phyloP scores from a whole-genome alignment of 345 rosid genomes.

The Raphanus raphanistrum region DNA sequence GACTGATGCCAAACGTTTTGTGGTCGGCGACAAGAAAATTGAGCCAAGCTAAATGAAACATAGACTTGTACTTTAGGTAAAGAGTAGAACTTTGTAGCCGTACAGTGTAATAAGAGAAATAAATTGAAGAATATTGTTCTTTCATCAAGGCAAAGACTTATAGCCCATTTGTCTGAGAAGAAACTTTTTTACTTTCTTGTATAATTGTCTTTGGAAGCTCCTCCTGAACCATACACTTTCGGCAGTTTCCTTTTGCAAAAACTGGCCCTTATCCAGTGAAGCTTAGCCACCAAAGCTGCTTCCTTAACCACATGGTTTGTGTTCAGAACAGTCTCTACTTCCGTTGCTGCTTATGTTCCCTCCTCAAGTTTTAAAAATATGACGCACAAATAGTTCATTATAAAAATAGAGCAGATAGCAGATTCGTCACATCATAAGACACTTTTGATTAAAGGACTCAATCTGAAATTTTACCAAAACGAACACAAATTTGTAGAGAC shows the following conservation, averaged over 20 bases:
- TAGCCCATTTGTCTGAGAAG: slow-evolving; percentile 44
- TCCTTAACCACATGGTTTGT: slow-evolving; percentile 49
- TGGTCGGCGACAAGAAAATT: slow-evolving; percentile 39
- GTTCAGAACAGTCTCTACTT: slow-evolving; percentile 56
- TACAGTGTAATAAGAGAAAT: not conserved
- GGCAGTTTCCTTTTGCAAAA: slow-evolving; percentile 50
- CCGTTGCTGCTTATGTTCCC: slow-evolving; percentile 53
- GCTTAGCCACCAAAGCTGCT: slow-evolving; percentile 61
- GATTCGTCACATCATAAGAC: not conserved
- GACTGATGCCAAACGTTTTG: slow-evolving; percentile 46
- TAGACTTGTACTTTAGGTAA: slow-evolving; percentile 12
- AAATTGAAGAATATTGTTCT: not conserved
- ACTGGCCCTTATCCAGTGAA: slow-evolving; percentile 40
- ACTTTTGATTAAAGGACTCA: not conserved
- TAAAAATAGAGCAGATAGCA: not conserved
- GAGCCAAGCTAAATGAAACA: slow-evolving; percentile 11
- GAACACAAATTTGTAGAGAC: not conserved
- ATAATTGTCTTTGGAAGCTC: slow-evolving; percentile 60
- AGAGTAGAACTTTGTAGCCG: not conserved
- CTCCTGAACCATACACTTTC: slow-evolving; percentile 53
- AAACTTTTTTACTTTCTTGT: slow-evolving; percentile 57
- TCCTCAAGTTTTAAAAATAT: slow-evolving; percentile 34
- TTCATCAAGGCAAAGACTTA: slow-evolving; percentile 31
- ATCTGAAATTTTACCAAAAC: no score
- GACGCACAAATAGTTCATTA: no score